Conservation (phyloP, 2,329 filamentous ascomycete genomes). For the Colletotrichum noveboracense region DNA sequence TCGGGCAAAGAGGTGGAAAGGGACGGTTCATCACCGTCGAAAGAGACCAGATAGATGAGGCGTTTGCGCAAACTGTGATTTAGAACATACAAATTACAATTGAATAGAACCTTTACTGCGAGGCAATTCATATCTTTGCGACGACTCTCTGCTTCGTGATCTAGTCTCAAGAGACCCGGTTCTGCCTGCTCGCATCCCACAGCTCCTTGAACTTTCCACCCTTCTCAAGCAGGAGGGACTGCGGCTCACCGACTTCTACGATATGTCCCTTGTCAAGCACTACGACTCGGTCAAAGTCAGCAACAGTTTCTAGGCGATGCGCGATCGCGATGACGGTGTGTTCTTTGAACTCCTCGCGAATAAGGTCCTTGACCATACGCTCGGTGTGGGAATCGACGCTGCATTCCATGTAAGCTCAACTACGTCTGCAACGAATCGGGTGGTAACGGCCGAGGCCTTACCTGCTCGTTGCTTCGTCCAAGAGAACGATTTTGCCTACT, state of each 20-base stretch:
- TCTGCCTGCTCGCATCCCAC: constrained; percentile 6
- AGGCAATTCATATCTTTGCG: not conserved
- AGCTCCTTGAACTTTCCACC: constrained; percentile 8
- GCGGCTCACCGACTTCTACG: constrained; percentile 13
- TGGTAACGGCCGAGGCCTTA: constrained; percentile 24
- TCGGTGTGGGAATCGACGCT: constrained; percentile 40
- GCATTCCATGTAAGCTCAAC: not conserved
- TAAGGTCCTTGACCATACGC: constrained; percentile 33
- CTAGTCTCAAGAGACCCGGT: not conserved
- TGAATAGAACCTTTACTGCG: not conserved
- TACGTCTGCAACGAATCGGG: not conserved
- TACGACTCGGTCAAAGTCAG: constrained; percentile 34
- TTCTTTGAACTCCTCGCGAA: constrained; percentile 32
- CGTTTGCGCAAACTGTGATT: not conserved
- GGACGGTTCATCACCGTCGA: constrained; percentile 57
- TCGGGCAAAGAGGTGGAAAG: constrained; percentile 48
- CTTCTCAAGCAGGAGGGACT: not conserved
- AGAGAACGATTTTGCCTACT: constrained; percentile 43
- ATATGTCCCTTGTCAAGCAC: constrained; percentile 22
- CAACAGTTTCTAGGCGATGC: constrained; percentile 48
- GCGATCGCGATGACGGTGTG: constrained; percentile 59
- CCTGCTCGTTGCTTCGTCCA: constrained; percentile 44
- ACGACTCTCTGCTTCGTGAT: not conserved
- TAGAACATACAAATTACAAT: not conserved
- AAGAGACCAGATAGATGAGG: constrained; percentile 32